These are phyloP conservation scores for Trypanosoma melophagium DNA, from an alignment of 208 protist species.

Conservation along the genomic window DNA sequence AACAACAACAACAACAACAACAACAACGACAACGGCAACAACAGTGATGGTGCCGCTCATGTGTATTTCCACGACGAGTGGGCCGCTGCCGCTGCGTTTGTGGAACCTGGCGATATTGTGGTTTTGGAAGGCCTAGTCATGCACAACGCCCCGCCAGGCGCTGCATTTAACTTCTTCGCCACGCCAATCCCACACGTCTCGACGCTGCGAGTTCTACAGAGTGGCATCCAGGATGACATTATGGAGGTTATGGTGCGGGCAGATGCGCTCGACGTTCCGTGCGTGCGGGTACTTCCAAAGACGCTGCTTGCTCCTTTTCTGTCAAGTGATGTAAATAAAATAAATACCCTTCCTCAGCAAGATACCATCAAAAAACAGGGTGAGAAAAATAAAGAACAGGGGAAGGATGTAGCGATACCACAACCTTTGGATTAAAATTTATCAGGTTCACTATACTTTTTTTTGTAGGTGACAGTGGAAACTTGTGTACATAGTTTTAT, in stretches of 20 bases:
- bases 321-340: conserved; percentile 21
- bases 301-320: conserved; percentile 25
- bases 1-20: no score
- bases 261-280: conserved; percentile 42
- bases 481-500: neutral
- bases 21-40: no score
- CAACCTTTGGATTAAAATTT: no score
- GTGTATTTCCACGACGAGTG: conserved; percentile 75
- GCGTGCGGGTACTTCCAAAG: conserved; percentile 47
- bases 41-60: no score
- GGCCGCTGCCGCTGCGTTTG: conserved; percentile 63
- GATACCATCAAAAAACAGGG: conserved; percentile 1
- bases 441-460: no score
- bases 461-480: no score
- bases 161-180: conserved; percentile 36
- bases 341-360: no score
- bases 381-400: neutral
- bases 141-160: conserved; percentile 32
- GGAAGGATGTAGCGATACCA: no score
- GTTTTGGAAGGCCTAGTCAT: conserved; percentile 44
- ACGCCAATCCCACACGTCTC: conserved; percentile 37
- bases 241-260: conserved; percentile 66
- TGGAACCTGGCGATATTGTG: conserved; percentile 60
- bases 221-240: conserved; percentile 34
- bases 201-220: conserved; percentile 50